Evolutionary conservation across 345 rosid species (phyloP).

Genomic region (Pistacia atlantica): DNA sequence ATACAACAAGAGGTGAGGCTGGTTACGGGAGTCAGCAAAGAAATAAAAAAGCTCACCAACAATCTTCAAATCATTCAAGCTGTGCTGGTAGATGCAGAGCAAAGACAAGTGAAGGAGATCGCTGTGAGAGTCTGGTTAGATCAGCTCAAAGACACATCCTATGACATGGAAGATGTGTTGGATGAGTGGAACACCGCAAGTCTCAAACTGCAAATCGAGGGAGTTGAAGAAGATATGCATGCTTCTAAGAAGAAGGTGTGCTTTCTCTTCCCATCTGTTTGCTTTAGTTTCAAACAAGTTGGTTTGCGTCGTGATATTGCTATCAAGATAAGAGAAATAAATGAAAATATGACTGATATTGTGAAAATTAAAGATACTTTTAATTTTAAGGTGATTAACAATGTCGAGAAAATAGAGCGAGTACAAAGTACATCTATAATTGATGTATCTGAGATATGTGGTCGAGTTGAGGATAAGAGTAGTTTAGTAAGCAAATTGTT

Average conservation of each 20-base stretch:
- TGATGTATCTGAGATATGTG: background rate
- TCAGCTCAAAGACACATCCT: no score
- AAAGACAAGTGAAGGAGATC: background rate
- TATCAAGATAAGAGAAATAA: background rate
- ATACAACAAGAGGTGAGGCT: conserved; percentile 2
- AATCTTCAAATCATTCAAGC: background rate
- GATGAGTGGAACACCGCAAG: background rate
- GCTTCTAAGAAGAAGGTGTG: background rate
- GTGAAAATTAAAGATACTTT: background rate
- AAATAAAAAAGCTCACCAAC: background rate
- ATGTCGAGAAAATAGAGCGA: background rate
- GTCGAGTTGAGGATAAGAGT: background rate
- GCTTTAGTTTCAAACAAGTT: conserved; percentile 3
- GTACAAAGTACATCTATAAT: background rate
- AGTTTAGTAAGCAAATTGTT: background rate
- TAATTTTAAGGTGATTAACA: background rate
- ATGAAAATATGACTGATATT: background rate
- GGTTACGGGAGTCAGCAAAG: background rate
- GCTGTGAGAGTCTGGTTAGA: background rate
- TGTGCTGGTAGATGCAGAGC: background rate
- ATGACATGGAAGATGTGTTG: no score
- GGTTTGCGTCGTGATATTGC: background rate
- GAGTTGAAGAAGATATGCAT: no score
- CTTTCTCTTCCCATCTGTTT: background rate
- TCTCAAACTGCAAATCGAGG: background rate